Conservation (phyloP, 345 rosid genomes). For the Kandelia obovata region DNA sequence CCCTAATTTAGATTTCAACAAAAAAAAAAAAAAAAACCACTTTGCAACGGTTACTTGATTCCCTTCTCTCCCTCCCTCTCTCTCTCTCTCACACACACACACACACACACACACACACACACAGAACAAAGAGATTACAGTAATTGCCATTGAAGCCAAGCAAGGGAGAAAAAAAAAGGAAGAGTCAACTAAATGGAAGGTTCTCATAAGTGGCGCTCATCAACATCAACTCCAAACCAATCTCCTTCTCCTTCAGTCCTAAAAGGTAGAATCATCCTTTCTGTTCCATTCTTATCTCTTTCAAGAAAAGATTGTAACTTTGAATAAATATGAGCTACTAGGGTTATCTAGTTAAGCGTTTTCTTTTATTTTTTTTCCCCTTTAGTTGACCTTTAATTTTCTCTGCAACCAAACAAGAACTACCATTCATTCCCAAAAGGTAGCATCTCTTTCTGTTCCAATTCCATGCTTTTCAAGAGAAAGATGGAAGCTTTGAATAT, state of each 20-base stretch:
- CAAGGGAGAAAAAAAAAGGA: too few relatives aligned
- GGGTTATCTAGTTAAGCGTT: too few relatives aligned
- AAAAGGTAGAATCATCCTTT: conserved; percentile 15
- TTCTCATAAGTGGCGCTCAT: conserved; percentile 9
- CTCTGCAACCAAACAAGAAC: neutral
- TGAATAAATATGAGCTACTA: neutral
- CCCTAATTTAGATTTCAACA: too few relatives aligned
- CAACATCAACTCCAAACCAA: conserved; percentile 7
- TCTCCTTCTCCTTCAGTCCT: conserved; percentile 15
- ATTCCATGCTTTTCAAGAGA: too few relatives aligned
- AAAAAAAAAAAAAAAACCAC: too few relatives aligned
- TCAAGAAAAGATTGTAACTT: neutral
- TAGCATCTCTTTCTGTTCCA: too few relatives aligned
- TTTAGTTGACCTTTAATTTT: neutral
- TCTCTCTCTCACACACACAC: neutral
- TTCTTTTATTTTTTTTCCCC: neutral
- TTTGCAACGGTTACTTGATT: conserved; percentile 10
- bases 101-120: neutral
- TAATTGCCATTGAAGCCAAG: too few relatives aligned
- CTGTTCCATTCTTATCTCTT: conserved; percentile 1
- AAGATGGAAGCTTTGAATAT: too few relatives aligned
- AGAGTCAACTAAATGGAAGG: conserved; percentile 18
- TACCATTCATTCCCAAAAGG: too few relatives aligned
- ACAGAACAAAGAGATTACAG: too few relatives aligned
- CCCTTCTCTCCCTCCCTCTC: neutral